A percentile compares a stretch with the other conserved stretches of the same genome.
These are phyloP conservation scores for Aureobasidium sp. DNA, from an alignment of 2,329 filamentous ascomycete species.

Conservation along the genomic window DNA sequence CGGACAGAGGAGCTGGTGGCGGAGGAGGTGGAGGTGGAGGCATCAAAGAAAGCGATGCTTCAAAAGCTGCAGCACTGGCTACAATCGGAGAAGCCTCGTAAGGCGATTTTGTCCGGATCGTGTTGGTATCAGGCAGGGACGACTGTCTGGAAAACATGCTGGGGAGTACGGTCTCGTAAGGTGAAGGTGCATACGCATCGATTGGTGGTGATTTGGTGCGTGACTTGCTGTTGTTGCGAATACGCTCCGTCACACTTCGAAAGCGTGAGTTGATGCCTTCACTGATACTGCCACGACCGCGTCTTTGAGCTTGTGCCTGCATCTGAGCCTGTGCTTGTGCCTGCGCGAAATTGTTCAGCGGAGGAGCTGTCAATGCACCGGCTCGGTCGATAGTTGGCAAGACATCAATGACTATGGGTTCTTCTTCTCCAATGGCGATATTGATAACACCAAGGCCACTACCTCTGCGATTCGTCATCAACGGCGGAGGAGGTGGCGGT, in stretches of 20 bases:
- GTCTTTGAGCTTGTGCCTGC: constrained; percentile 38
- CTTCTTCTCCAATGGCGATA: constrained; percentile 37
- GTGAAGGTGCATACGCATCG: constrained; percentile 23
- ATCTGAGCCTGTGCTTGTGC: constrained; percentile 15
- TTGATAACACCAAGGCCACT: constrained; percentile 28
- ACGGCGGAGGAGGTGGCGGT: constrained; percentile 30
- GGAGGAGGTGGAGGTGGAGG: not conserved
- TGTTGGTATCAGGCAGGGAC: not conserved
- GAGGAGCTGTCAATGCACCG: constrained; percentile 21
- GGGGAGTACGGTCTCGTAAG: constrained; percentile 37
- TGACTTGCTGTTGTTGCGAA: constrained; percentile 49
- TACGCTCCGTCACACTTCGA: constrained; percentile 48
- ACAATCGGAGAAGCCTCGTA: not conserved
- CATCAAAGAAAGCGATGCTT: constrained; percentile 23
- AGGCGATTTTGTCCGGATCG: not conserved
- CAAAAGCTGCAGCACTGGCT: constrained; percentile 16
- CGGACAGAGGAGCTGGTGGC: not conserved
- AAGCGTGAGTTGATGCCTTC: constrained; percentile 50
- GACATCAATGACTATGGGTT: constrained; percentile 14
- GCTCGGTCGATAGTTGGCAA: constrained; percentile 19
- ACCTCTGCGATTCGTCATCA: constrained; percentile 17
- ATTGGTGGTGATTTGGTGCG: constrained; percentile 40
- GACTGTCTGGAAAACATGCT: constrained; percentile 14
- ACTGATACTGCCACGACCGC: constrained; percentile 48
- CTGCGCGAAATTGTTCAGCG: constrained; percentile 21